These are phyloP conservation scores for Lantana camara DNA, from an alignment of 257 asterid genomes.

Conservation along the genomic window DNA sequence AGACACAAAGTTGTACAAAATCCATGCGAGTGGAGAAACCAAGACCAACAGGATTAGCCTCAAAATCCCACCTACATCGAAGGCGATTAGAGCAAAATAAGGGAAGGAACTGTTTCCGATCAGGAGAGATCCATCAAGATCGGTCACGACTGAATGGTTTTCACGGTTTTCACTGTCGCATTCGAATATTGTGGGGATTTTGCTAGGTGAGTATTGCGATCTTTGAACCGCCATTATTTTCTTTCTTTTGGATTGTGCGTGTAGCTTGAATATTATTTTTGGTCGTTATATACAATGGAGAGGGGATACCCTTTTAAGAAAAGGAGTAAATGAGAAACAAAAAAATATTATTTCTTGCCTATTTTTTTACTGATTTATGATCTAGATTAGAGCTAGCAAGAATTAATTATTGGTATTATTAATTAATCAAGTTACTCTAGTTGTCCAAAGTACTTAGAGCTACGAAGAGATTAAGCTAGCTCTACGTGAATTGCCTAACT, in stretches of 20 bases:
- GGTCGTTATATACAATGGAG: too few relatives aligned
- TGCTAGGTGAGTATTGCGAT: neutral
- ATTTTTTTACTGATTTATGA: too few relatives aligned
- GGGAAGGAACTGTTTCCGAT: conserved; percentile 22
- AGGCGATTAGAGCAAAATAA: conserved; percentile 33
- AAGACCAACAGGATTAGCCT: conserved; percentile 29
- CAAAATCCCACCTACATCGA: conserved; percentile 32
- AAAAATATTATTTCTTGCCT: too few relatives aligned
- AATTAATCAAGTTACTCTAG: too few relatives aligned
- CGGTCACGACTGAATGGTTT: conserved; percentile 20
- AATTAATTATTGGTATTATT: too few relatives aligned
- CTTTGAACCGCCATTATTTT: neutral
- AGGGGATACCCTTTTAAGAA: too few relatives aligned
- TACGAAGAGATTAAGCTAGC: too few relatives aligned
- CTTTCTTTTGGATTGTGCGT: neutral
- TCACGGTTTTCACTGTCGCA: conserved; percentile 18
- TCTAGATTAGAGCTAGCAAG: too few relatives aligned
- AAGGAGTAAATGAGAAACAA: too few relatives aligned
- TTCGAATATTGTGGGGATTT: conserved; percentile 20
- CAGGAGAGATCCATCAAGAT: conserved; percentile 30
- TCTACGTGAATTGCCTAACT: too few relatives aligned
- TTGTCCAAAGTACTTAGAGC: too few relatives aligned
- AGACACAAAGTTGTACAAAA: conserved; percentile 27
- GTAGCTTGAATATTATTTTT: too few relatives aligned
- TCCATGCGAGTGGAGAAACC: conserved; percentile 14